Percentiles rank a stretch among this genome's conserved stretches.
These are phyloP conservation scores for Adansonia digitata DNA, from an alignment of 345 rosid species.

Conservation along the genomic window DNA sequence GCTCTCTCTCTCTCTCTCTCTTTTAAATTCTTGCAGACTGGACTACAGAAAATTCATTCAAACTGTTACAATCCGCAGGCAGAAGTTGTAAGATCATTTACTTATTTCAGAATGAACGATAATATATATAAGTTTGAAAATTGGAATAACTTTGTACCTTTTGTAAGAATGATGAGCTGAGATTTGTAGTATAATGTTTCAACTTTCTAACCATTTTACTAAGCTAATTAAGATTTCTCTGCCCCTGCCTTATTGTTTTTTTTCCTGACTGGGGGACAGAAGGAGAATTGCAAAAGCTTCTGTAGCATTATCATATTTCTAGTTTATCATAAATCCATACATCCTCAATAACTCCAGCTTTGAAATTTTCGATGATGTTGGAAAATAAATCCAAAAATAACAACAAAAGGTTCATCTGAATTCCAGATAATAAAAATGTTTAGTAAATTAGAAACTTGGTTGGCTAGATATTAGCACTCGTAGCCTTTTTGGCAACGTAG, in stretches of 20 bases:
- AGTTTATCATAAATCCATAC: conserved; percentile 8
- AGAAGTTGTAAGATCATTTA: conserved; percentile 56
- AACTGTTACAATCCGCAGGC: conserved; percentile 46
- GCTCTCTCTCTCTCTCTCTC: neutral
- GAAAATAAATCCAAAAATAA: neutral
- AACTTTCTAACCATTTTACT: conserved; percentile 20
- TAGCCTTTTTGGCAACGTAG: conserved; percentile 41
- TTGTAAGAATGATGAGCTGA: conserved; percentile 51
- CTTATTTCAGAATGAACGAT: conserved; percentile 55
- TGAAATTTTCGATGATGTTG: neutral
- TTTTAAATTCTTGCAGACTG: conserved; percentile 47
- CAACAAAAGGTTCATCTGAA: neutral
- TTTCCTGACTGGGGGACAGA: conserved; percentile 29
- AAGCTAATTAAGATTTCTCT: conserved; percentile 22
- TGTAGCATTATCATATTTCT: conserved; percentile 5
- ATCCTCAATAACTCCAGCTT: neutral
- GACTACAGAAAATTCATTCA: conserved; percentile 47
- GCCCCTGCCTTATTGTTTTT: conserved; percentile 41
- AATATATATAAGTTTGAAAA: conserved; percentile 50
- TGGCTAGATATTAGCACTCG: conserved; percentile 33
- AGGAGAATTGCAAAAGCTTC: conserved; percentile 18
- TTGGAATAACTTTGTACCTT: conserved; percentile 65
- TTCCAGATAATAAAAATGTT: neutral
- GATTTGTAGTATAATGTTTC: conserved; percentile 29
- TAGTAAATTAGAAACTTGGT: neutral